Percentiles rank a stretch among this genome's conserved stretches.
phyloP scores from a whole-genome alignment of 2,329 filamentous ascomycete species.

The Dryadomyces sulphureus region DNA sequence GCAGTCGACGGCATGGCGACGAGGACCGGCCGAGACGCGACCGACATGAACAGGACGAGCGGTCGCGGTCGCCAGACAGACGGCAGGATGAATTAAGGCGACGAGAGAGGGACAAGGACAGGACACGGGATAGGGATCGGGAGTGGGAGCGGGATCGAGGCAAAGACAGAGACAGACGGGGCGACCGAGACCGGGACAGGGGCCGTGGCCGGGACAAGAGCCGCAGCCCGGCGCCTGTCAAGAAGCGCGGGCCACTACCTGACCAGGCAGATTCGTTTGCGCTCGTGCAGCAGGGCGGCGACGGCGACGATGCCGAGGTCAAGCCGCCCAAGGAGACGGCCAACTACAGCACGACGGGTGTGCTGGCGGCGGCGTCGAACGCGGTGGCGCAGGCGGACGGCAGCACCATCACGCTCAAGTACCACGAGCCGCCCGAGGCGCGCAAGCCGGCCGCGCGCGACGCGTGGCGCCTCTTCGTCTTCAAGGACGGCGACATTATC shows the following conservation, averaged over 20 bases:
- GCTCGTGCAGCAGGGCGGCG: slow-evolving; percentile 27
- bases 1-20: slow-evolving; percentile 14
- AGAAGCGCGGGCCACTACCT: slow-evolving; percentile 36
- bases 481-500: slow-evolving; percentile 68
- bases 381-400: slow-evolving; percentile 17
- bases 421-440: slow-evolving; percentile 87
- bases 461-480: slow-evolving; percentile 81
- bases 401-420: slow-evolving; percentile 38
- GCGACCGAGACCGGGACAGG: slow-evolving; percentile 10
- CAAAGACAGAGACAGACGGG: background rate
- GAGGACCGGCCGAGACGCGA: slow-evolving; percentile 17
- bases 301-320: slow-evolving; percentile 20
- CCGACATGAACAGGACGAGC: slow-evolving; percentile 8
- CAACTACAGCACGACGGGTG: slow-evolving; percentile 69
- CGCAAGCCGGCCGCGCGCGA: slow-evolving; percentile 70
- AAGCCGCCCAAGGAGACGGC: slow-evolving; percentile 57
- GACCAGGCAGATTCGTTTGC: slow-evolving; percentile 47
- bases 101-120: background rate
- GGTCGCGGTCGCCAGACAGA: background rate
- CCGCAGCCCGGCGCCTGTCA: slow-evolving; percentile 9
- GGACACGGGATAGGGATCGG: background rate
- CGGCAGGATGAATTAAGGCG: background rate
- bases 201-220: background rate
- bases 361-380: slow-evolving; percentile 80
- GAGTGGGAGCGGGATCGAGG: background rate